These are phyloP conservation scores for Phaseolus lunatus DNA, from an alignment of 306 rosid genomes.

Conservation along the genomic window DNA sequence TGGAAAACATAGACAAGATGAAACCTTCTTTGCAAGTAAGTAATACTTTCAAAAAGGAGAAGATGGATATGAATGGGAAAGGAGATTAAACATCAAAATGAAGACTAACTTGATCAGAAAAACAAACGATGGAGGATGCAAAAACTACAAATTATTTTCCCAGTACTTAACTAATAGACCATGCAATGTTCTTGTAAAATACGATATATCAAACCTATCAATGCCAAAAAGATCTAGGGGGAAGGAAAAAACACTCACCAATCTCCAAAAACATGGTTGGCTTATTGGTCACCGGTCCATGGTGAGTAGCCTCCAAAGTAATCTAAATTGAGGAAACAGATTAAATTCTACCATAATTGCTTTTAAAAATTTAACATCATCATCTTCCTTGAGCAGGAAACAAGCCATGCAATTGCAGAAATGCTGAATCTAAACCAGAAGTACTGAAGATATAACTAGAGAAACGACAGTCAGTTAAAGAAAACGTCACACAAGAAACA, in stretches of 20 bases:
- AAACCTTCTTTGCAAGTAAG: neutral
- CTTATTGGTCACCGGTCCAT: constrained; percentile 82
- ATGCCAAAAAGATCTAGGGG: constrained; percentile 28
- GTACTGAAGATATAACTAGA: neutral
- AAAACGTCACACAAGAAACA: constrained; percentile 13
- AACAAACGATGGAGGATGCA: constrained; percentile 26
- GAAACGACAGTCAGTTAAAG: constrained; percentile 17
- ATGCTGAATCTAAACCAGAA: neutral
- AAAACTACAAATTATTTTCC: constrained; percentile 5
- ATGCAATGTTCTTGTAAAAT: no score
- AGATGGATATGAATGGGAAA: constrained; percentile 9
- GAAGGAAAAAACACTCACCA: constrained; percentile 62
- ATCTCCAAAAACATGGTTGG: constrained; percentile 93
- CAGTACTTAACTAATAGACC: neutral
- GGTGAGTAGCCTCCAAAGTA: constrained; percentile 97
- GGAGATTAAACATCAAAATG: neutral
- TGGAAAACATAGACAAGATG: constrained; percentile 4
- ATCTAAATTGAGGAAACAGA: constrained; percentile 60
- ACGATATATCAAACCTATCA: neutral
- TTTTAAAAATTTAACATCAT: constrained; percentile 1
- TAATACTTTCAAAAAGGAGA: neutral
- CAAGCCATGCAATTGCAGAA: constrained; percentile 7
- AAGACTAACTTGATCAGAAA: neutral
- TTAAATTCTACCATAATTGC: neutral
- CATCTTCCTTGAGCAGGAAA: constrained; percentile 5